These are phyloP conservation scores for Casuarina cunninghamiana DNA, from an alignment of 306 rosid species.

Conservation along the genomic window DNA sequence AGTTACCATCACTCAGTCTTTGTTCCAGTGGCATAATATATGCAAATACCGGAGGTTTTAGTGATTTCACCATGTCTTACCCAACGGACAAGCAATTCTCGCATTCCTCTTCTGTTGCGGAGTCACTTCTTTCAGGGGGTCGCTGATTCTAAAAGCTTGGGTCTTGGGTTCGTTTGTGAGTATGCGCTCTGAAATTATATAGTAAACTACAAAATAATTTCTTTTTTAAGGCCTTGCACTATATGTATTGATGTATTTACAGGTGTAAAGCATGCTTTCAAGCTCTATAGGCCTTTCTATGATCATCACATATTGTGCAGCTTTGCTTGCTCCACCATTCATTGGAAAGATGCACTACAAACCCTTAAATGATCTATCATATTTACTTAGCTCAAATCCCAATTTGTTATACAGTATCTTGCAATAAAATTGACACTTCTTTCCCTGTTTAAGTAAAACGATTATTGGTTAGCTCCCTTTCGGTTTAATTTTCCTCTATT, in stretches of 20 bases:
- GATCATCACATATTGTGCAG: not conserved
- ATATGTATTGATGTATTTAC: not conserved
- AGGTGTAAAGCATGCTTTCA: not conserved
- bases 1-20: slow-evolving; percentile 21
- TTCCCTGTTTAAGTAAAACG: too few species aligned
- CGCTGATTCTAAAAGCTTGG: slow-evolving; percentile 26
- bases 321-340: not conserved
- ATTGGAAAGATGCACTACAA: too few species aligned
- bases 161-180: not conserved
- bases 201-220: too few species aligned
- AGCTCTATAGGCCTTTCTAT: not conserved
- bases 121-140: slow-evolving; percentile 53
- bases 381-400: too few species aligned
- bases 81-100: slow-evolving; percentile 29
- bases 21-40: slow-evolving; percentile 37
- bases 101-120: slow-evolving; percentile 34
- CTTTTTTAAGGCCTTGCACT: not conserved
- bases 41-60: slow-evolving; percentile 27
- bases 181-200: too few species aligned
- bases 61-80: slow-evolving; percentile 37
- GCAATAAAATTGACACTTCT: too few species aligned
- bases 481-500: too few species aligned
- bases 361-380: too few species aligned
- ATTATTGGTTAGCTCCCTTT: too few species aligned
- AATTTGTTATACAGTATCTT: too few species aligned